phyloP scores from a whole-genome alignment of 352 stramenopile genomes.

The Pythium apleroticum region DNA sequence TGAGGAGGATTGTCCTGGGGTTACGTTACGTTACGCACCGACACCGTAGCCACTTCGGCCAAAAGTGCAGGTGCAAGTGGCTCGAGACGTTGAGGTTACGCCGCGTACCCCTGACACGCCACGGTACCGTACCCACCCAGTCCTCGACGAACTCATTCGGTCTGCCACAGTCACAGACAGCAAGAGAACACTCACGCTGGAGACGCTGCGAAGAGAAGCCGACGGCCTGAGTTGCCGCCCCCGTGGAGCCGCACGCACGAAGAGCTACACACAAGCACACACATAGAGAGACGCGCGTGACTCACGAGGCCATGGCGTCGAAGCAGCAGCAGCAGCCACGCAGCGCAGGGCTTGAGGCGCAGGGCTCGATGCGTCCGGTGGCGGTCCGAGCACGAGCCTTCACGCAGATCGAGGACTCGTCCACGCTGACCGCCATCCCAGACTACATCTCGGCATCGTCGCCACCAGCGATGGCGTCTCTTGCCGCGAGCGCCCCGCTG shows the following conservation, averaged over 20 bases:
- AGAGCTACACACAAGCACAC: neutral
- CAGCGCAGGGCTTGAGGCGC: neutral
- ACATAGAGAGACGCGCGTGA: neutral
- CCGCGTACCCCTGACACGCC: slow-evolving; percentile 1
- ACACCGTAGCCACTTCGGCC: neutral
- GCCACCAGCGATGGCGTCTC: slow-evolving; percentile 12
- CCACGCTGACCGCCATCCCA: slow-evolving; percentile 10
- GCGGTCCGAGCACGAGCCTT: slow-evolving; percentile 44
- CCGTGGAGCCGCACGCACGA: neutral
- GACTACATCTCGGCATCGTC: slow-evolving; percentile 15
- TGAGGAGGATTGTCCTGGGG: neutral
- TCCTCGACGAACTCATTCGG: neutral
- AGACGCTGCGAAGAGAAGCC: neutral
- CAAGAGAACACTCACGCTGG: neutral
- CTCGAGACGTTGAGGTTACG: slow-evolving; percentile 20
- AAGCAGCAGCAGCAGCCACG: neutral
- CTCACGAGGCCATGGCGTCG: neutral
- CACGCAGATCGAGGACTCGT: slow-evolving; percentile 58
- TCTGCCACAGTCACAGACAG: slow-evolving; percentile 4
- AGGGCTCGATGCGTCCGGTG: slow-evolving; percentile 8
- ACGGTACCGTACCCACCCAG: slow-evolving; percentile 19
- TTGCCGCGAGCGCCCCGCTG: neutral
- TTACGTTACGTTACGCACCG: neutral
- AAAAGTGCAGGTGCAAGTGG: slow-evolving; percentile 9
- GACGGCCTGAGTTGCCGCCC: no score